Base-by-base conservation (phyloP, 768 basidiomycete genomes). In the Strobilomyces confusus region DNA sequence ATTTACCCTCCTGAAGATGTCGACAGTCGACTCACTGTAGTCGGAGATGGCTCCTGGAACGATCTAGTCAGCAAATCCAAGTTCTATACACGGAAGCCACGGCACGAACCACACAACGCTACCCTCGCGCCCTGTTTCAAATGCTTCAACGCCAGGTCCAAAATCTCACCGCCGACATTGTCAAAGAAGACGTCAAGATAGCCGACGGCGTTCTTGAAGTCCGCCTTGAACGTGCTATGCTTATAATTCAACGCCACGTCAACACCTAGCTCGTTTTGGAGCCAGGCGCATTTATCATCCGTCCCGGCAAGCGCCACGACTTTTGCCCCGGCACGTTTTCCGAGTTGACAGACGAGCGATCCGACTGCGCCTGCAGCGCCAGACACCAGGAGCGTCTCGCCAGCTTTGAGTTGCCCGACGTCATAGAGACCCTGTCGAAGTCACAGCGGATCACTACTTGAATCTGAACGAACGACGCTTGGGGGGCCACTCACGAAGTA, bases 291-390 rank as follows among this genome's bases (percentile, higher is more conserved):
- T 68, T 98, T 98, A 19, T 92, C 90, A 8, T 76, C 64, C 1
- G 83, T 82, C 23, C 95, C 94, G 0, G 93, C 93, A 61, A 97
- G 89, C 12, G 84, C 95, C 55, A 91, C 83, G 43, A 98, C 94
- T 51, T 80, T 86, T 44, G 89, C 89, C 52, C 87, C 92, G 12
- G 77, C 73, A 26, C 81, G 76, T 68, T 91, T 92, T 43, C 88
- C 92, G 19, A 94, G 76, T 59, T 94, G 92, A 69, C 92, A 93
- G 13, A 77, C 89, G 51, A 91, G 68, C 11, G 84, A 80, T n/a
- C 93, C 92, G 11, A 91, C 89, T 1, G 93, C 85, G 11, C 94
- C 95, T 9, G 95, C 95, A 2, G 95, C 95, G 19, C 92, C 95
- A 1, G 91, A 91, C 12, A 87, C 87, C 22, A 98, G 79, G 45